Base-by-base conservation (phyloP, 2,329 filamentous ascomycete species). In the Colletotrichum camelliae region DNA sequence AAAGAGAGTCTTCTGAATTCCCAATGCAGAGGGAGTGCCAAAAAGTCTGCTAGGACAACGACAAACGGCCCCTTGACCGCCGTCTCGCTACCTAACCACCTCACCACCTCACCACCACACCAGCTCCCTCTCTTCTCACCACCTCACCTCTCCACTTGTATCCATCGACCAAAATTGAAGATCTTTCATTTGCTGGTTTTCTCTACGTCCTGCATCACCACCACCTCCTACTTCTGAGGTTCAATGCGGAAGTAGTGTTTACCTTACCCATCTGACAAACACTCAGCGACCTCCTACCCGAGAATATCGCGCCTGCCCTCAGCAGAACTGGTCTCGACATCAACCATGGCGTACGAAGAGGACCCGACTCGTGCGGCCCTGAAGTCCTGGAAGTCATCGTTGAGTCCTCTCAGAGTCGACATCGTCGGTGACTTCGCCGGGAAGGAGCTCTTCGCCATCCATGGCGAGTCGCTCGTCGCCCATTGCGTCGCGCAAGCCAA, bases 351-450 rank as follows among this genome's bases (percentile, higher is more conserved):
- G 21, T 21, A 31, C 29, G 18, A 10, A 4, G 58, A 21, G 18
- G 10, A 13, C 58, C 18, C n/a, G 31, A 35, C 33, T 37, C 10
- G 13, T 33, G 3, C 31, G 35, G 61, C 61, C 16, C 7, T 75
- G 12, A 10, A 15, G 2, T 5, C 13, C 6, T 75, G 73, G 73
- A 27, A 72, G 5, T 24, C n/a, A 5, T 77, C 16, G 16, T 39
- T 74, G 24, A 77, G 65, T 16, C 80, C 84, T 4, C 80, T 81
- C 8, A 80, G 77, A n/a, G 87, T 94, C 33, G 93, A 95, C 78
- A 88, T 96, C 4, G 90, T 95, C 5, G 93, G 94, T 55, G 94
- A 96, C 81, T 96, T 94, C 83, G 93, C 93, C 5, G 94, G 94
- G 27, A 91, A 91, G 75, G 94, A 95, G 80, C 87, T 93, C 13